Conservation (phyloP, 2,329 filamentous ascomycete genomes). For the Penicillium sp. region DNA sequence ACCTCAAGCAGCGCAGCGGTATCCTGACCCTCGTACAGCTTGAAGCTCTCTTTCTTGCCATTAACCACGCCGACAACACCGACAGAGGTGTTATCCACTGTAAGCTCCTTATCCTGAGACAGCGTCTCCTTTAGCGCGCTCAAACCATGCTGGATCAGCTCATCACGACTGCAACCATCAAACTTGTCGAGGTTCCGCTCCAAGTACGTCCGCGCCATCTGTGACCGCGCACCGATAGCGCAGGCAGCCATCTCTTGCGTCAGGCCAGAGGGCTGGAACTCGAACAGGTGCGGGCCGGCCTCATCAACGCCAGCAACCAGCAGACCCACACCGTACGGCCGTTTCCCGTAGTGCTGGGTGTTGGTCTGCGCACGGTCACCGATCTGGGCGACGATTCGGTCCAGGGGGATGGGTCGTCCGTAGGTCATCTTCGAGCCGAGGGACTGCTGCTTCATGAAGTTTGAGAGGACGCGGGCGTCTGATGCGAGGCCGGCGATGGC, state of each 20-base stretch:
- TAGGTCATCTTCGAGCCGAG: conserved; percentile 94
- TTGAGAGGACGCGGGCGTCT: conserved; percentile 96
- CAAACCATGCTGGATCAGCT: conserved; percentile 86
- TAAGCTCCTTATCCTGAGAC: conserved; percentile 95
- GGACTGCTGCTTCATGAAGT: conserved; percentile 99
- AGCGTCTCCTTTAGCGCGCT: conserved; percentile 91
- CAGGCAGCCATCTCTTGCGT: conserved; percentile 97
- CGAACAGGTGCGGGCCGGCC: conserved; percentile 89
- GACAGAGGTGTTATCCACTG: conserved; percentile 92
- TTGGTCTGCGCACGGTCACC: conserved; percentile 96
- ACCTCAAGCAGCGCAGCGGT: conserved; percentile 82
- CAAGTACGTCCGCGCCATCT: conserved; percentile 96
- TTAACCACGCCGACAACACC: conserved; percentile 70
- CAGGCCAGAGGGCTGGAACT: conserved; percentile 95
- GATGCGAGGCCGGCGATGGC: conserved; percentile 95
- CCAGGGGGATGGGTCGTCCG: conserved; percentile 85
- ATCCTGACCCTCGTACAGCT: conserved; percentile 84
- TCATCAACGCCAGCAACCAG: conserved; percentile 93
- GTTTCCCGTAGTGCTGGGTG: conserved; percentile 95
- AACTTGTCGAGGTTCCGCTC: conserved; percentile 89
- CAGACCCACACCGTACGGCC: conserved; percentile 91
- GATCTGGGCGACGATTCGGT: conserved; percentile 85
- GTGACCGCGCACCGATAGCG: conserved; percentile 89
- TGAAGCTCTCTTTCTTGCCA: conserved; percentile 70
- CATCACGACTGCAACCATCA: conserved; percentile 69